phyloP scores from a whole-genome alignment of 768 basidiomycete genomes.

The Rhizopogon vesiculosus region DNA sequence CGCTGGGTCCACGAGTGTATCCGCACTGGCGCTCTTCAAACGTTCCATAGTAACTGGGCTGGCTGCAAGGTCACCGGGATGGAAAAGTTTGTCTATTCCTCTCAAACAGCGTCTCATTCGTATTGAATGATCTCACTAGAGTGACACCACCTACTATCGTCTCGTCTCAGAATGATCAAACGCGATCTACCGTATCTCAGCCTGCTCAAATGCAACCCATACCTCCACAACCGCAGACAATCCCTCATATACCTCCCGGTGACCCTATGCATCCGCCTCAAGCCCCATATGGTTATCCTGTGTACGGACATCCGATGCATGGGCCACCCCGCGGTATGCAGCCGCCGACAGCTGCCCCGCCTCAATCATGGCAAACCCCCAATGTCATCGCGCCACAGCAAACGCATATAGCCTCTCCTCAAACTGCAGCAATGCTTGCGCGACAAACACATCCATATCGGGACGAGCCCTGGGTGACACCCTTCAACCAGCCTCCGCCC shows the following conservation, averaged over 20 bases:
- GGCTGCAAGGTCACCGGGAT: conserved; percentile 76
- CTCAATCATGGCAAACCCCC: conserved; percentile 63
- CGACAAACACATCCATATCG: conserved; percentile 41
- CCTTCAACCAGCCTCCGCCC: conserved; percentile 47
- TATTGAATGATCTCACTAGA: conserved; percentile 9
- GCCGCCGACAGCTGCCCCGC: conserved; percentile 41
- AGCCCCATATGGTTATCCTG: conserved; percentile 24
- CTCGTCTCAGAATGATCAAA: conserved; percentile 17
- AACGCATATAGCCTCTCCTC: conserved; percentile 49
- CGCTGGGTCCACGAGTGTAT: conserved; percentile 80
- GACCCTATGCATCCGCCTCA: conserved; percentile 26
- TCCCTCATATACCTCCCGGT: conserved; percentile 22
- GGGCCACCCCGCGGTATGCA: conserved; percentile 37
- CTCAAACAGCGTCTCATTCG: background rate
- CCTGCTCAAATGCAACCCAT: conserved; percentile 22
- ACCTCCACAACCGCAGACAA: conserved; percentile 21
- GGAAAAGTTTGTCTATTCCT: conserved; percentile 50
- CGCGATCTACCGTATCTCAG: conserved; percentile 13
- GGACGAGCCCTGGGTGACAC: conserved; percentile 51
- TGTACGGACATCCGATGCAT: conserved; percentile 38
- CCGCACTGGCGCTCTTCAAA: conserved; percentile 62
- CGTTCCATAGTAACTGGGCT: conserved; percentile 73
- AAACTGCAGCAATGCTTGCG: conserved; percentile 41
- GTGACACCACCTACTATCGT: conserved; percentile 19
- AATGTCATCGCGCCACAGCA: conserved; percentile 62